Conservation (phyloP, 495 filamentous ascomycete genomes). For the Diplogelasinospora grovesii region DNA sequence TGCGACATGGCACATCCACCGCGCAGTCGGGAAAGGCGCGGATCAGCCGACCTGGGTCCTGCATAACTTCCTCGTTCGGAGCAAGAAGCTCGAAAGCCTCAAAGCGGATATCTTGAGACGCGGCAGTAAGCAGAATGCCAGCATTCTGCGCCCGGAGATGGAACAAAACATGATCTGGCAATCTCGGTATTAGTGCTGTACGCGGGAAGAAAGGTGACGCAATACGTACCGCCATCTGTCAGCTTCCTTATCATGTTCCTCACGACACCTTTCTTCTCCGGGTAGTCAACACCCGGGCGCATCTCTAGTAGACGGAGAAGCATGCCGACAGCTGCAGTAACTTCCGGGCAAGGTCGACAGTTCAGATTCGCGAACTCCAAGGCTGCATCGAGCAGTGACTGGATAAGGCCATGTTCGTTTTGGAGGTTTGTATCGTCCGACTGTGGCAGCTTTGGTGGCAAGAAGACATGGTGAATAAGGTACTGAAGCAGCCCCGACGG, state of each 20-base stretch:
- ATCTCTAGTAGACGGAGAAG: not conserved
- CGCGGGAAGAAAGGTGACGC: not conserved
- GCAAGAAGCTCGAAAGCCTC: conserved; percentile 55
- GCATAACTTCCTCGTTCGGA: conserved; percentile 37
- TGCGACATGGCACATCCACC: conserved; percentile 26
- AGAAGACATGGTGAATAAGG: conserved; percentile 52
- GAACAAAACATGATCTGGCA: conserved; percentile 16
- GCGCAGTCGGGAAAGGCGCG: conserved; percentile 51
- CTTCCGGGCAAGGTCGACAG: not conserved
- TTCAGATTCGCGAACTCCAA: conserved; percentile 1
- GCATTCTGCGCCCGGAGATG: conserved; percentile 56
- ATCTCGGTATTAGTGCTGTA: conserved; percentile 3
- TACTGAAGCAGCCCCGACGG: conserved; percentile 2
- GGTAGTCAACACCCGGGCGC: too few species aligned
- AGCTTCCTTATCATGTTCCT: conserved; percentile 3
- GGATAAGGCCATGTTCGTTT: conserved; percentile 9
- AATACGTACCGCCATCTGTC: conserved; percentile 12
- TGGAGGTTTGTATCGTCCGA: conserved; percentile 26
- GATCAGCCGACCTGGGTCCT: conserved; percentile 41
- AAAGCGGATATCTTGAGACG: conserved; percentile 29
- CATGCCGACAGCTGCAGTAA: not conserved
- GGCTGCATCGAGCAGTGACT: conserved; percentile 12
- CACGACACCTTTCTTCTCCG: not conserved
- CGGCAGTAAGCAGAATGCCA: conserved; percentile 42
- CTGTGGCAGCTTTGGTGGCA: conserved; percentile 53